Evolutionary conservation across 768 basidiomycete species (phyloP).

Genomic region (Mycena capillaripes): DNA sequence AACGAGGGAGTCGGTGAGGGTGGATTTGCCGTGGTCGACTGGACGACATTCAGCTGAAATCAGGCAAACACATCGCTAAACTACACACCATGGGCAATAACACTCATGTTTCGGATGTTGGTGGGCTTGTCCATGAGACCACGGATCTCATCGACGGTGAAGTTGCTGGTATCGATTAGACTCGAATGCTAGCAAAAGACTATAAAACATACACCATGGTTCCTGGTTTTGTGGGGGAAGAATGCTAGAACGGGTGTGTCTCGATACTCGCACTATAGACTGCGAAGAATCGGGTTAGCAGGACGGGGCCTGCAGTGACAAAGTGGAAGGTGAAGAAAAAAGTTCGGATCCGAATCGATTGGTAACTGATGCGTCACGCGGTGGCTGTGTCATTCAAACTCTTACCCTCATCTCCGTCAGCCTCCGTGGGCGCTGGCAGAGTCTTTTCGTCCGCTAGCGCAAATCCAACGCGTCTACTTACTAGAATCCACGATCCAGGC

Average conservation of each 20-base stretch:
- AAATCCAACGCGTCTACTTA: neutral
- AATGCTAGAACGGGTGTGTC: conserved; percentile 26
- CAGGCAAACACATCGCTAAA: conserved; percentile 9
- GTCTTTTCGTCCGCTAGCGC: neutral
- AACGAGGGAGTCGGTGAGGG: conserved; percentile 98
- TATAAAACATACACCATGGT: conserved; percentile 76
- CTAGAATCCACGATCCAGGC: neutral
- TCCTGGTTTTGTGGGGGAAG: conserved; percentile 62
- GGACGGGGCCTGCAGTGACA: conserved; percentile 11
- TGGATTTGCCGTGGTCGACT: conserved; percentile 99
- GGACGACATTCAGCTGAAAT: conserved; percentile 31
- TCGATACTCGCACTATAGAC: conserved; percentile 25
- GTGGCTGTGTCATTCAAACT: neutral
- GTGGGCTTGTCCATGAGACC: conserved; percentile 90
- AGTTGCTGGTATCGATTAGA: conserved; percentile 72
- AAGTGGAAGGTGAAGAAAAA: conserved; percentile 21
- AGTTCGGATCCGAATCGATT: conserved; percentile 18
- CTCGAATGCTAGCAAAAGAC: conserved; percentile 47
- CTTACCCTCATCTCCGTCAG: neutral
- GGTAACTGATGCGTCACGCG: neutral
- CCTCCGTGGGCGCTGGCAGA: too few relatives aligned
- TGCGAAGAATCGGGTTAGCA: conserved; percentile 19
- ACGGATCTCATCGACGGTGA: conserved; percentile 85
- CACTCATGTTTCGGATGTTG: conserved; percentile 74
- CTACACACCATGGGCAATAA: conserved; percentile 78